Base-by-base conservation (phyloP, 139 green algal species). In the Edaphochlamys debaryana region DNA sequence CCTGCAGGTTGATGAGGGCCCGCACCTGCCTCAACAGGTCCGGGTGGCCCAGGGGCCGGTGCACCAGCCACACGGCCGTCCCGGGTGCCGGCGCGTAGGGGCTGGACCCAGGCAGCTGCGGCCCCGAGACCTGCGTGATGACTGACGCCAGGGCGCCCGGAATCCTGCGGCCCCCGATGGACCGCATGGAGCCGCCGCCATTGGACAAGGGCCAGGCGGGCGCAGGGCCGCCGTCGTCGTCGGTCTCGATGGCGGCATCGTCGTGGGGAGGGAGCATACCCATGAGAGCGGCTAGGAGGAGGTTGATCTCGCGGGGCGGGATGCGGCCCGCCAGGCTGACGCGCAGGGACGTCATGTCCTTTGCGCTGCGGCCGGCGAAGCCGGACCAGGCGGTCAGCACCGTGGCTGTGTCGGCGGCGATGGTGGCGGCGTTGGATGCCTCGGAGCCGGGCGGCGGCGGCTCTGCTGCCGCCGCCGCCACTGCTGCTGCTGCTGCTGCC, bases 261-360 rank as follows among this genome's bases (percentile, higher is more conserved):
- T 82, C 76, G 76, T 73, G 41, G 23, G 48, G 54, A 32, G 76
- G 63, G 45, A 74, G 63, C 45, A 34, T 23, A 27, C 78, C 78
- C 36, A 76, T 27, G 30, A 84, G 50, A 29, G 71, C 70, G 37
- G 70, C 69, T 0, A 88, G 40, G 19, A 88, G 84, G 63, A 67
- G 36, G 40, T 85, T 50, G 0, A 88, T 85, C 52, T 88, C 84
- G 0, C 62, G 60, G 9, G 84, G 77, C 40, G 78, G 42, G 23
- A 88, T 82, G 48, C 81, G 77, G 23, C 84, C 84, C 11, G 74
- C 68, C 58, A 88, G 70, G 41, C 68, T 72, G 63, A 88, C 63
- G 4, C 69, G 69, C 37, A 88, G 69, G 23, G 77, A 29, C 2
- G 76, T 84, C 48, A 88, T 70, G 63, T 84, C 78, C 1, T 27